Evolutionary conservation across 441 rosid genomes (phyloP).

Genomic region (Gossypium trilobum): DNA sequence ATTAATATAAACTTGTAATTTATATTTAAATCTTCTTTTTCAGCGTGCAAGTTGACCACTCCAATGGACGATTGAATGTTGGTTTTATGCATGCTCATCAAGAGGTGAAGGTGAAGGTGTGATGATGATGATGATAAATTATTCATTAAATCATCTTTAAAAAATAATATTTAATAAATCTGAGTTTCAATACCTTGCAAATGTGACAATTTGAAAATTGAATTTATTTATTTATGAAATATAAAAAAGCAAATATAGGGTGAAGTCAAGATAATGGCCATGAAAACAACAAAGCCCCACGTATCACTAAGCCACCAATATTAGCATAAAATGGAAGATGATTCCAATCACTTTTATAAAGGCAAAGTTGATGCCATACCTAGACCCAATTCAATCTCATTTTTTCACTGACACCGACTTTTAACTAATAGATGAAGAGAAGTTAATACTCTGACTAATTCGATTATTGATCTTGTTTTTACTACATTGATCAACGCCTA

Average conservation of each 20-base stretch:
- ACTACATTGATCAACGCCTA: no score
- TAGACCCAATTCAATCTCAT: background rate
- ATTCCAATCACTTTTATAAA: conserved; percentile 16
- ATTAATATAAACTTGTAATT: no score
- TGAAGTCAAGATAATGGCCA: background rate
- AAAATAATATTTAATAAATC: no score
- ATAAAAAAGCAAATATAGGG: background rate
- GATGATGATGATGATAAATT: no score
- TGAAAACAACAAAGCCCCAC: conserved; percentile 29
- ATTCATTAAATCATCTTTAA: no score
- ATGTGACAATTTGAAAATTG: background rate
- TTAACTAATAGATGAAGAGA: background rate
- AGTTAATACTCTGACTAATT: no score
- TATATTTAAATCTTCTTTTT: no score
- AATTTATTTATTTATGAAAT: background rate
- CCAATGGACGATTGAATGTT: no score
- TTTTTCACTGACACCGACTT: background rate
- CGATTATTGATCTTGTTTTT: no score
- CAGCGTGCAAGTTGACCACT: no score
- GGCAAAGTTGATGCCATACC: background rate
- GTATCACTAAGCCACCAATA: conserved; percentile 21
- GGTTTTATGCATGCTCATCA: no score
- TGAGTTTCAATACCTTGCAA: background rate
- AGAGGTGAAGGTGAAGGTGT: no score
- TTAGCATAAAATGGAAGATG: conserved; percentile 16